Evolutionary conservation across 805 yeast genomes (phyloP).

Genomic region (Candida patagonica): DNA sequence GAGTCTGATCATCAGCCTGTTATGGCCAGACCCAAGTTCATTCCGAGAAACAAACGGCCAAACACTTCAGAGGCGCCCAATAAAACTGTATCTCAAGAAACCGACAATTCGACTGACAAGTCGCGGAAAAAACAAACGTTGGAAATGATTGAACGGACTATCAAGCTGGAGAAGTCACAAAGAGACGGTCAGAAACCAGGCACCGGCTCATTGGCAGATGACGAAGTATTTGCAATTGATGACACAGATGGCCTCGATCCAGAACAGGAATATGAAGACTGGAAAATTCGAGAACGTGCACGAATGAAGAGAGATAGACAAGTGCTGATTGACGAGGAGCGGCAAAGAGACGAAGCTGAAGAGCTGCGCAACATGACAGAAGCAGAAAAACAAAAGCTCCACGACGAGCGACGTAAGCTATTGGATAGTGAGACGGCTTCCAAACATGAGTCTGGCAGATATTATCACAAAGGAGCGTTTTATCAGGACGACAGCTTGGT

Average conservation of each 20-base stretch:
- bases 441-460: slow-evolving; percentile 7
- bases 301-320: slow-evolving; percentile 34
- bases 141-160: slow-evolving; percentile 22
- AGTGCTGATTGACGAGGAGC: slow-evolving; percentile 25
- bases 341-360: slow-evolving; percentile 28
- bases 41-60: slow-evolving; percentile 22
- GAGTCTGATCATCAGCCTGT: slow-evolving; percentile 5
- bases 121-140: slow-evolving; percentile 17
- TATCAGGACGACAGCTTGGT: slow-evolving; percentile 27
- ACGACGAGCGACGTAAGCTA: slow-evolving; percentile 10
- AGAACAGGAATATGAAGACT: slow-evolving; percentile 33
- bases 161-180: slow-evolving; percentile 20
- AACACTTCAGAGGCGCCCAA: slow-evolving; percentile 10
- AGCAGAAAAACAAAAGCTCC: slow-evolving; percentile 13
- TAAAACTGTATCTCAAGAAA: slow-evolving; percentile 7
- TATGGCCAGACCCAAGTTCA: slow-evolving; percentile 23
- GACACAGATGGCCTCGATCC: slow-evolving; percentile 56
- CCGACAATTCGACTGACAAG: slow-evolving; percentile 2
- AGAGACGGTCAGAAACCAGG: slow-evolving; percentile 17
- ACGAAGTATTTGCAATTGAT: slow-evolving; percentile 31
- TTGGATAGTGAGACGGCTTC: slow-evolving; percentile 5
- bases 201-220: slow-evolving; percentile 18
- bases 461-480: slow-evolving; percentile 29
- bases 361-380: slow-evolving; percentile 25
- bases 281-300: slow-evolving; percentile 34